These are phyloP conservation scores for Dioszegia hungarica DNA, from an alignment of 768 basidiomycete species.

Conservation along the genomic window DNA sequence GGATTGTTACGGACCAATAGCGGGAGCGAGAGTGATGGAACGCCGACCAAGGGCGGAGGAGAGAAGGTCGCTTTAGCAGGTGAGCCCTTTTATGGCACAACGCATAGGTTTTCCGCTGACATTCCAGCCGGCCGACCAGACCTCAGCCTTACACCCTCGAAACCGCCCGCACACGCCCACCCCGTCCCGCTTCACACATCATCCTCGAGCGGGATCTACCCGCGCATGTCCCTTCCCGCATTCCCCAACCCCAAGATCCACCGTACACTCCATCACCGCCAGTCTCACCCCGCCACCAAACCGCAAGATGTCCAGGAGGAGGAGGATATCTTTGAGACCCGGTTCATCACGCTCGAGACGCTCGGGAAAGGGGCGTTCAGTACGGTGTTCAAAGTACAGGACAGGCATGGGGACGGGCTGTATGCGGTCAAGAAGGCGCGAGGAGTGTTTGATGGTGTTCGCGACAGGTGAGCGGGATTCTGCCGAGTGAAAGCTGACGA, in stretches of 20 bases:
- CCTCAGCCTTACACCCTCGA: conserved; percentile 1
- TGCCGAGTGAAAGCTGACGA: neutral
- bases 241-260: conserved; percentile 29
- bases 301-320: conserved; percentile 27
- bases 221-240: conserved; percentile 37
- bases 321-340: conserved; percentile 61
- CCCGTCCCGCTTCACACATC: neutral
- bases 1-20: conserved; percentile 11
- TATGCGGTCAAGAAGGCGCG: conserved; percentile 93
- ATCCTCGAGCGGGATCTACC: conserved; percentile 19
- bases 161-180: neutral
- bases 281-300: conserved; percentile 29
- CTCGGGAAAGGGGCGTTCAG: conserved; percentile 92
- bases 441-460: conserved; percentile 73
- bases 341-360: conserved; percentile 77
- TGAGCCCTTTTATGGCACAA: neutral
- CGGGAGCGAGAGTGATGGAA: conserved; percentile 42
- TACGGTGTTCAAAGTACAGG: conserved; percentile 62
- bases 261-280: conserved; percentile 34
- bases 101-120: neutral
- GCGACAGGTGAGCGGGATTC: conserved; percentile 68
- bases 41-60: conserved; percentile 43
- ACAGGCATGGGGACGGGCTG: conserved; percentile 54
- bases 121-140: neutral
- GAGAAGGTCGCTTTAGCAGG: conserved; percentile 26